Conservation (phyloP, 1,284 basidiomycete species). For the Irpex sp. region DNA sequence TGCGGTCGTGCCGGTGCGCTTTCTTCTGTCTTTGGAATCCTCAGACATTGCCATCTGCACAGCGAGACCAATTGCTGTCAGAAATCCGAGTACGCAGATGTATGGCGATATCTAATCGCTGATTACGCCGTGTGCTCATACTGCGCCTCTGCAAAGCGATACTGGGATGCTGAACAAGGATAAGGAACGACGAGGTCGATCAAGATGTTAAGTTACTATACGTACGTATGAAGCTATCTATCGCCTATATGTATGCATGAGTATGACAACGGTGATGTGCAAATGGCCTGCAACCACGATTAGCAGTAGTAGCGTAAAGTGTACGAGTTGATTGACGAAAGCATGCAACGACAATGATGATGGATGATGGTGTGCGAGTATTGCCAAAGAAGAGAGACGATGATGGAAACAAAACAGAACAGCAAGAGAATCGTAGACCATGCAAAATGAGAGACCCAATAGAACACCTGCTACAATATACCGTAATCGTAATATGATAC, state of each 20-base stretch:
- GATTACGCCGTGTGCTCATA: neutral
- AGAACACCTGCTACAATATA: neutral
- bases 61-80: neutral
- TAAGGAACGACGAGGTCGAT: neutral
- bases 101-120: neutral
- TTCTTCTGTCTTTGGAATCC: neutral
- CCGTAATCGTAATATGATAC: too few relatives aligned
- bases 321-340: neutral
- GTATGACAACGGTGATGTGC: neutral
- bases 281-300: neutral
- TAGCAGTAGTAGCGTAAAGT: conserved; percentile 1
- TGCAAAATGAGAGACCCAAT: neutral
- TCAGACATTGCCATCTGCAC: neutral
- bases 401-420: neutral
- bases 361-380: neutral
- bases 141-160: neutral
- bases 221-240: neutral
- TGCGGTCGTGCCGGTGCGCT: neutral
- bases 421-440: neutral
- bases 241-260: too few relatives aligned
- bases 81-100: neutral
- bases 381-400: conserved; percentile 1
- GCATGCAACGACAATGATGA: neutral
- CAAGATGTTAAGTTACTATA: too few relatives aligned
- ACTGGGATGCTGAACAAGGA: neutral